Base-by-base conservation (phyloP, 169 alveolate species). In the Eimeria sp. region DNA sequence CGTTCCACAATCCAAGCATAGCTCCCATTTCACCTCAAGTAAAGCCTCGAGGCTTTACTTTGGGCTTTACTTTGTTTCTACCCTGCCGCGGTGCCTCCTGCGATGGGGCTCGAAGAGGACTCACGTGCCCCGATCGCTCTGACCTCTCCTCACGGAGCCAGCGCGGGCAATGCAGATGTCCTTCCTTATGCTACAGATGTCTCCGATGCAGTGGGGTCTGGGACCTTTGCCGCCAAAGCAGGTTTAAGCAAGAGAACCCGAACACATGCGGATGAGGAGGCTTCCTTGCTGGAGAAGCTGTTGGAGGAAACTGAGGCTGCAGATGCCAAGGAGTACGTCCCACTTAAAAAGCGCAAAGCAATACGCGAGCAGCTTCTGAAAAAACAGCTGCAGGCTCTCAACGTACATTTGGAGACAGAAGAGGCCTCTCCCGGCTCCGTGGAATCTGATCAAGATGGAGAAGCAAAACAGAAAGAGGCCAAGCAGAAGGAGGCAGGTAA, bases 321-420 rank as follows among this genome's bases (percentile, higher is more conserved):
- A n/a, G 94, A 43, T 9, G 94, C 67, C 49, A 76, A 63, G 70
- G 93, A 82, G 47, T 93, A 93, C 18, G 94, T 93, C 4, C 96
- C 96, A 10, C 89, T 93, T 45, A 93, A 93, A 58, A 93, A 93
- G 78, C 92, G 96, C 61, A 47, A 88, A 47, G 94, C 72, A 13
- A 49, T 83, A 61, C 78, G 91, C 25, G 96, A 80, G 75, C 13
- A 83, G 89, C 78, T 83, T 49, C 76, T 93, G 89, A 83, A 70
- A 51, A 61, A 83, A 20, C 96, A 93, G 30, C 57, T 93, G 49
- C 96, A 83, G 89, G 94, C 94, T 13, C 94, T 93, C 51, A 88
- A 40, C 30, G 94, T 84, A 25, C 96, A 93, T 51, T 43, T 93
- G 67, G 96, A 65, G 72, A 73, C 80, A 27, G 96, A 93, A 34